Percentiles rank a stretch among this genome's conserved stretches.
Evolutionary conservation across 2,329 filamentous ascomycete genomes (phyloP).

Genomic region (Alternaria alternata): DNA sequence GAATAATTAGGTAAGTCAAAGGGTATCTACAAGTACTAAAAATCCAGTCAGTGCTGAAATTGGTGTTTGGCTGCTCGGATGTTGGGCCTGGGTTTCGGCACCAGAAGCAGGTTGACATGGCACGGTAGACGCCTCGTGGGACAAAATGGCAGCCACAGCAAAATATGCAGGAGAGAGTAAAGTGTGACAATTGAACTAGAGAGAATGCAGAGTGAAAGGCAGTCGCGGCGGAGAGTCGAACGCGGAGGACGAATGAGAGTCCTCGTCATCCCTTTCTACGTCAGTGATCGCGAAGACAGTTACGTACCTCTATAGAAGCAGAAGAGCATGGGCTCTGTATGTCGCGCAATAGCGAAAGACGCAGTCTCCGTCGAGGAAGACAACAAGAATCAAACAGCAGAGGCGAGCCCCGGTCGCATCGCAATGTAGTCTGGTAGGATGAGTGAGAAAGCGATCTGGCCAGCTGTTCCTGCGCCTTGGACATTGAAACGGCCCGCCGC

Average conservation of each 20-base stretch:
- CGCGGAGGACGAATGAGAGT: conserved; percentile 13
- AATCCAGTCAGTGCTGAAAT: conserved; percentile 33
- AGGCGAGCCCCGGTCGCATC: conserved; percentile 33
- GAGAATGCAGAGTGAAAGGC: background rate
- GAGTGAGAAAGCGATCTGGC: conserved; percentile 27
- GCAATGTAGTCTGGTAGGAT: conserved; percentile 21
- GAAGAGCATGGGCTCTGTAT: conserved; percentile 25
- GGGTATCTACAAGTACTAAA: conserved; percentile 48
- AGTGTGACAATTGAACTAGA: background rate
- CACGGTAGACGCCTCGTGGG: conserved; percentile 10
- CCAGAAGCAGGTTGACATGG: conserved; percentile 9
- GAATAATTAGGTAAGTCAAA: conserved; percentile 36
- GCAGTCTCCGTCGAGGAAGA: conserved; percentile 16
- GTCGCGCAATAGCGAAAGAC: conserved; percentile 12
- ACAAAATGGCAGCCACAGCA: background rate
- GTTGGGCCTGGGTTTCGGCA: conserved; percentile 20
- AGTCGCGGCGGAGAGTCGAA: conserved; percentile 5
- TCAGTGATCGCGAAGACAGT: conserved; percentile 6
- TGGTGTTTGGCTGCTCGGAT: conserved; percentile 1
- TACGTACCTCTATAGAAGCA: conserved; percentile 48
- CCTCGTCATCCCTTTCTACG: conserved; percentile 35
- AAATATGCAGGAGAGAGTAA: background rate
- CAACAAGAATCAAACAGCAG: conserved; percentile 30
- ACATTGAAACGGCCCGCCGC: conserved; percentile 16
- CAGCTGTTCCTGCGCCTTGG: conserved; percentile 38